Conservation (phyloP, 2,329 filamentous ascomycete genomes). For the Blumeria graminis region DNA sequence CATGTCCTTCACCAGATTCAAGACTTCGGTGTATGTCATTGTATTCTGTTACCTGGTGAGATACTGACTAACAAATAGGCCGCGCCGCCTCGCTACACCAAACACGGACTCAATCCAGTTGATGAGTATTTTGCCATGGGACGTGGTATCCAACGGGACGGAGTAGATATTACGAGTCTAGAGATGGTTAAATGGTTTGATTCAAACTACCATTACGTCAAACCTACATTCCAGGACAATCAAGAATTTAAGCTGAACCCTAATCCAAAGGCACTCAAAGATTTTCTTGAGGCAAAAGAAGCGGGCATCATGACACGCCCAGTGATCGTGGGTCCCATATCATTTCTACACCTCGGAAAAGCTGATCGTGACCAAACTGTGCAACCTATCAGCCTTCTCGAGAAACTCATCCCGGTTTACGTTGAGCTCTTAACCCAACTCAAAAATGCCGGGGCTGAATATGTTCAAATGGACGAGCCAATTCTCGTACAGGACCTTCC, state of each 20-base stretch:
- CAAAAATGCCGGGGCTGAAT: conserved; percentile 87
- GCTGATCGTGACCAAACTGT: conserved; percentile 87
- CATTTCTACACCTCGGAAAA: conserved; percentile 94
- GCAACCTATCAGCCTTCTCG: conserved; percentile 77
- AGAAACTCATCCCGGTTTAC: conserved; percentile 86
- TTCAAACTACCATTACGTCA: conserved; percentile 99
- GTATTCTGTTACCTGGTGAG: conserved; percentile 3
- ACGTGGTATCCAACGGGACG: conserved; percentile 87
- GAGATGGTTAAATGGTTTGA: conserved; percentile 99
- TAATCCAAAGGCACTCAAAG: conserved; percentile 76
- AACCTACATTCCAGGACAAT: conserved; percentile 91
- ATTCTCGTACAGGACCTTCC: conserved; percentile 86
- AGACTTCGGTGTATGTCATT: conserved; percentile 61
- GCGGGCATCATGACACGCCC: conserved; percentile 82
- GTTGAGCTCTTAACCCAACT: conserved; percentile 79
- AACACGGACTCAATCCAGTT: conserved; percentile 63
- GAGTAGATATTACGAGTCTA: conserved; percentile 75
- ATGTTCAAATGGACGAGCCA: conserved; percentile 96
- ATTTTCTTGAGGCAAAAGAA: conserved; percentile 96
- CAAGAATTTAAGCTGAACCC: conserved; percentile 79
- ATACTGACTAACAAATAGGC: conserved; percentile 26
- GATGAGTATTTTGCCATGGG: conserved; percentile 99
- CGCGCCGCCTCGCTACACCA: conserved; percentile 79
- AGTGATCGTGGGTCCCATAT: conserved; percentile 85
- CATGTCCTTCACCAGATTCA: conserved; percentile 96